These are phyloP conservation scores for Protomyces macrosporus DNA, from an alignment of 1,139 yeast species.

Conservation along the genomic window DNA sequence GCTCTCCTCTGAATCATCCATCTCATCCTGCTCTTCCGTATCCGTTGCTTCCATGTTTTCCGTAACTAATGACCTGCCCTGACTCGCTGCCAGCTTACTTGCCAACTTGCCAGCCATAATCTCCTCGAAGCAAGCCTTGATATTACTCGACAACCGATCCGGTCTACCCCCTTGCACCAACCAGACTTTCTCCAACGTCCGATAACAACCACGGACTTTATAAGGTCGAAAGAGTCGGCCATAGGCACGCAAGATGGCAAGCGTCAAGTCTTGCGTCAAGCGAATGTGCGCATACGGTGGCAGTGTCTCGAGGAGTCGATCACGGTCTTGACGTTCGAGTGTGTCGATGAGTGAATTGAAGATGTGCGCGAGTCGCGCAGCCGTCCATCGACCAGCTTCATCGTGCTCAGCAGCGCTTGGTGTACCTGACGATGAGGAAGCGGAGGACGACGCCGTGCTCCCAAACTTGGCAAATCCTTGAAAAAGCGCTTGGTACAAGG, in stretches of 20 bases:
- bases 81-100: too few relatives aligned
- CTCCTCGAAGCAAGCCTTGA: background rate
- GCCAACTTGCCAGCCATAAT: background rate
- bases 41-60: too few relatives aligned
- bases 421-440: background rate
- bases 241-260: background rate
- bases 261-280: slow-evolving; percentile 5
- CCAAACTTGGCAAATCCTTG: slow-evolving; percentile 4
- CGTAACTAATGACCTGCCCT: too few relatives aligned
- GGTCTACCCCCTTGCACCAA: background rate
- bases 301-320: background rate
- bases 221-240: background rate
- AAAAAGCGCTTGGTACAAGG: slow-evolving; percentile 8
- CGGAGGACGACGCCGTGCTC: too few relatives aligned
- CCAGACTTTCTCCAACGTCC: background rate
- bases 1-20: too few relatives aligned
- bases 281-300: background rate
- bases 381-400: background rate
- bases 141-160: background rate
- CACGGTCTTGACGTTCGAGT: background rate
- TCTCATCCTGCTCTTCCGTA: too few relatives aligned
- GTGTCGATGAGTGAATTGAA: slow-evolving; percentile 1
- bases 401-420: background rate
- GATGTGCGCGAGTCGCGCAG: background rate
- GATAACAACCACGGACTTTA: background rate